Conservation (phyloP, 2,329 filamentous ascomycete species). For the Talaromyces sp. region DNA sequence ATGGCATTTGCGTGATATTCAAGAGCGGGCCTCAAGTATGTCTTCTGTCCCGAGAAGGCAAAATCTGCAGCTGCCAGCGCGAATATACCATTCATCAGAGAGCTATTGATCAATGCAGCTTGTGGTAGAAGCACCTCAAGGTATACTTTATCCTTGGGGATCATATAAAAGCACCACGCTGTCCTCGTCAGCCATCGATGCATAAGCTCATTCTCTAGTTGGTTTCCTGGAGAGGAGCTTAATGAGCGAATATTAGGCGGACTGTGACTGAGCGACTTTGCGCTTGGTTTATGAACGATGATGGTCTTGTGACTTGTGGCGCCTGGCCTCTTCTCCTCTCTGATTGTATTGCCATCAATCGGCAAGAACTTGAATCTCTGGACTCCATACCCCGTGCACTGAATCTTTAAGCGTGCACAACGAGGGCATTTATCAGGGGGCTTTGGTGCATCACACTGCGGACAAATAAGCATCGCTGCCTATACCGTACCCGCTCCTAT, state of each 20-base stretch:
- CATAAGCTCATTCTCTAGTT: neutral
- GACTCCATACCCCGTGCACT: neutral
- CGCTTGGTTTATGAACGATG: neutral
- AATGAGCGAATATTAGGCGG: neutral
- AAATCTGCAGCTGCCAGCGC: conserved; percentile 2
- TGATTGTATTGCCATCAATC: neutral
- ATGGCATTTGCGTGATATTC: conserved; percentile 2
- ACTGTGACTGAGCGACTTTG: neutral
- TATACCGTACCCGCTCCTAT: neutral
- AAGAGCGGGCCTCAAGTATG: neutral
- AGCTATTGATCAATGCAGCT: neutral
- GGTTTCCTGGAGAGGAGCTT: neutral
- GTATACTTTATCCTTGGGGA: neutral
- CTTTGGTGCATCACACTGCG: conserved; percentile 2
- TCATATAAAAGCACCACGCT: neutral
- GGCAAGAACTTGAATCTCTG: neutral
- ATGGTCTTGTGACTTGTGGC: neutral
- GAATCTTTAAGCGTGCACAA: neutral
- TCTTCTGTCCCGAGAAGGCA: neutral
- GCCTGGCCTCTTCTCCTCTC: neutral
- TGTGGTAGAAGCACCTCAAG: neutral
- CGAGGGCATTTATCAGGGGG: neutral
- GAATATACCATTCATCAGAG: neutral
- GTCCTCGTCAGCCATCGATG: conserved; percentile 8
- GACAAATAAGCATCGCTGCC: neutral